phyloP scores from a whole-genome alignment of 2,329 filamentous ascomycete species.

The Leptosphaerulina australis region DNA sequence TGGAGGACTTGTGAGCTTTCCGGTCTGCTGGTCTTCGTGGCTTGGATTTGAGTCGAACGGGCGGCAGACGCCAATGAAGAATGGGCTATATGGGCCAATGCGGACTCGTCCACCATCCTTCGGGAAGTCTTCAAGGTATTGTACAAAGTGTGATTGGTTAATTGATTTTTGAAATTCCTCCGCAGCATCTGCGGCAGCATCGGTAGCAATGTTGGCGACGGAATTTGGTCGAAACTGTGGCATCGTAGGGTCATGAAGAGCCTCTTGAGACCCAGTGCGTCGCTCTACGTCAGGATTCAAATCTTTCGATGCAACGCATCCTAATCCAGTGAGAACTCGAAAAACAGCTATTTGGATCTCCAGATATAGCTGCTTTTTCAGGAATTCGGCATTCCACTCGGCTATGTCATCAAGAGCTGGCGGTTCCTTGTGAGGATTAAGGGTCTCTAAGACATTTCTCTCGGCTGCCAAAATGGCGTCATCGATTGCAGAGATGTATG shows the following conservation, averaged over 20 bases:
- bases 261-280: background rate
- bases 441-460: constrained; percentile 16
- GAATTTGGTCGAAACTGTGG: constrained; percentile 71
- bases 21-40: background rate
- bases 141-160: background rate
- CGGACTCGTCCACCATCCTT: constrained; percentile 10
- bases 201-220: constrained; percentile 19
- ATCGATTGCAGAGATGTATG: constrained; percentile 17
- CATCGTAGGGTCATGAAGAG: constrained; percentile 64
- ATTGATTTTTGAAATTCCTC: background rate
- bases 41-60: background rate
- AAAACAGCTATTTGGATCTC: background rate
- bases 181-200: background rate
- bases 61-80: background rate
- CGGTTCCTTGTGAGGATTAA: constrained; percentile 17
- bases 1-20: background rate
- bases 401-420: background rate
- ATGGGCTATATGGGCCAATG: constrained; percentile 1
- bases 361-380: constrained; percentile 6
- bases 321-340: background rate
- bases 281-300: background rate
- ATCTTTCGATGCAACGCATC: background rate
- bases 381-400: constrained; percentile 12
- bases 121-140: constrained; percentile 5
- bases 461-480: constrained; percentile 27